phyloP scores from a whole-genome alignment of 768 basidiomycete genomes.

The Pleurotus salmoneostramineus region DNA sequence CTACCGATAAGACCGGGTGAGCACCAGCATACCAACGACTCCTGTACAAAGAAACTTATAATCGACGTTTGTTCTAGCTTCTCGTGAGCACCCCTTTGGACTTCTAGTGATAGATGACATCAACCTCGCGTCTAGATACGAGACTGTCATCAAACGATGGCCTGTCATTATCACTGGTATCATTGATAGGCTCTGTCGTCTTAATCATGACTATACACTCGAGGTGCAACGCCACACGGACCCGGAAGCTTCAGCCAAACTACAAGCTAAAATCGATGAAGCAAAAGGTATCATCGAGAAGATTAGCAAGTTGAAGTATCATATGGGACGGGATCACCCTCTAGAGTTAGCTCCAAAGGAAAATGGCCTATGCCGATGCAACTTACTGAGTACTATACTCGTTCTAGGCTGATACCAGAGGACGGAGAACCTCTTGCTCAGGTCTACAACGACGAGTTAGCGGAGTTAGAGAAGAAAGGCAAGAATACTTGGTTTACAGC shows the following conservation, averaged over 20 bases:
- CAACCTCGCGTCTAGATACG: conserved; percentile 48
- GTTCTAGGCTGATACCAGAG: conserved; percentile 56
- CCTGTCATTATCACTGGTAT: conserved; percentile 80
- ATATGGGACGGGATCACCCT: conserved; percentile 75
- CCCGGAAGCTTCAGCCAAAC: conserved; percentile 15
- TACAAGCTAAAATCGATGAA: conserved; percentile 55
- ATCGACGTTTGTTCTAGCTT: conserved; percentile 39
- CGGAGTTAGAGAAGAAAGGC: conserved; percentile 35
- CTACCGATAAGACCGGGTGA: conserved; percentile 63
- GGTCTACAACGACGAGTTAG: conserved; percentile 77
- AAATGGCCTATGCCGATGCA: not conserved
- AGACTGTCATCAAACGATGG: conserved; percentile 78
- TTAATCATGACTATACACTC: conserved; percentile 59
- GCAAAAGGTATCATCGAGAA: conserved; percentile 74
- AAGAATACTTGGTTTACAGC: conserved; percentile 85
- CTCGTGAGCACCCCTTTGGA: conserved; percentile 41
- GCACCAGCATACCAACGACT: conserved; percentile 11
- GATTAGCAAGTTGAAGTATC: conserved; percentile 78
- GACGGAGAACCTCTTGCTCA: conserved; percentile 72
- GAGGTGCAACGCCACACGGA: conserved; percentile 21
- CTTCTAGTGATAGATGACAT: not conserved
- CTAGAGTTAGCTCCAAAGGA: conserved; percentile 48
- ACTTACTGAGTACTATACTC: not conserved
- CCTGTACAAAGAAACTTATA: not conserved
- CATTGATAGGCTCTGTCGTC: conserved; percentile 70